phyloP scores from a whole-genome alignment of 176 grass and related monocot species.

The Oryza brachyantha region DNA sequence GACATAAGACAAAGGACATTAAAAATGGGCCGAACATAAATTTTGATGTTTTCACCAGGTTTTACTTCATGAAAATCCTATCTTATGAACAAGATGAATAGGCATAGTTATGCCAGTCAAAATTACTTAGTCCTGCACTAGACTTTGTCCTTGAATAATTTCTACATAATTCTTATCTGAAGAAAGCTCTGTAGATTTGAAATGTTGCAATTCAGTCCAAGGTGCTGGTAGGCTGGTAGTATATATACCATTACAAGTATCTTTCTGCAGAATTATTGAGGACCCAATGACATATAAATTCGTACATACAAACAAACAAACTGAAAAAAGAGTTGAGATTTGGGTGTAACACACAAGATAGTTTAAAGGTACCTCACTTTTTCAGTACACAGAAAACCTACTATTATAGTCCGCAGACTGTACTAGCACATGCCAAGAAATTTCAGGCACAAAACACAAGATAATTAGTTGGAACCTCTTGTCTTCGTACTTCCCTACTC shows the following conservation, averaged over 20 bases:
- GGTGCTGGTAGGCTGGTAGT: background rate
- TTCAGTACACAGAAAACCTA: background rate
- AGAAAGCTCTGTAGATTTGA: background rate
- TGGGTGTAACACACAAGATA: background rate
- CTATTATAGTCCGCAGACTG: background rate
- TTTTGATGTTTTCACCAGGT: background rate
- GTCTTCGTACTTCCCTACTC: too few species aligned
- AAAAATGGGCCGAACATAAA: background rate
- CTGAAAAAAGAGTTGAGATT: background rate
- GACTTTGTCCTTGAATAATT: background rate
- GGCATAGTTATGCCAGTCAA: background rate
- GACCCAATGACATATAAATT: background rate
- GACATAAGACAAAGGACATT: background rate
- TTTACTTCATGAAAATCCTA: background rate
- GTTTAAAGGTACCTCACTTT: background rate
- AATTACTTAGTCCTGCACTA: background rate
- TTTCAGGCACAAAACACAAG: too few species aligned
- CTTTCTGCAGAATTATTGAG: conserved; percentile 6
- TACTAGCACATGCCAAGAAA: background rate
- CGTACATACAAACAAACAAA: background rate
- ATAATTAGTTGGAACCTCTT: too few species aligned
- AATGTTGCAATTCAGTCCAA: background rate
- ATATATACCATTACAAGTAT: background rate
- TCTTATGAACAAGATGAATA: background rate
- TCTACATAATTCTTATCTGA: background rate